Evolutionary conservation across 345 rosid species (phyloP), one percentile per base, ranked within the genome.

Genomic region (Anastatica hierochuntica): DNA sequence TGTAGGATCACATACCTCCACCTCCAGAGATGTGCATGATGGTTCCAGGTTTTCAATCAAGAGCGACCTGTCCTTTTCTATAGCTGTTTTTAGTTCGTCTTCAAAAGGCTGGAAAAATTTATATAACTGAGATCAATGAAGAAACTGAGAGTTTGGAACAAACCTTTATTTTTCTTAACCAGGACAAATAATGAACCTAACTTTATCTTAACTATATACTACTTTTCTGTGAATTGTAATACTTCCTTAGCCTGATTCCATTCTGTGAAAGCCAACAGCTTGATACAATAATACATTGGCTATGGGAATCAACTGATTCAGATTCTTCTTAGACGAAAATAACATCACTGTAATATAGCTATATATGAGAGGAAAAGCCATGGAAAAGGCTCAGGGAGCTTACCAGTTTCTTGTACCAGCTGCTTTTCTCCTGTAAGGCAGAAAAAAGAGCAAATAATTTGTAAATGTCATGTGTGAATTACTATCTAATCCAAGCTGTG

Each of bases 1-100:
- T 14, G 14, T 14, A 53, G 54, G 26, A 37, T 31, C 43, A 49
- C 46, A 58, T 72, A 83, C 85, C 83, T 79, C 78, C 29, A 83
- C 72, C 58, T 83, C 83, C 37, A 60, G 46, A 34, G 84, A 83
- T 33, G 80, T 58, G 63, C 17, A 69, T 29, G 80, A 74, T 34
- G 82, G 80, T 55, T 79, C 81, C 64, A 79, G 68, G 62, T 83
- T 79, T 27, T 74, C 80, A 37, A 77, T 53, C 39, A 56, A 68
- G 52, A 77, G 56, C 66, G 77, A 39, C 29, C 60, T 63, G 43
- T 68, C 73, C 42, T 8, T 42, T 46, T 59, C 40, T 13, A 61
- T 41, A 63, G 81, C 85, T 35, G 5, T 49, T 53, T 51, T 56
- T 46, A 79, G 59, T 56, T 57, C 67, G 24, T 72, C 70, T 59